Evolutionary conservation across 2,329 filamentous ascomycete species (phyloP).

Genomic region (Pezicula carpinea): DNA sequence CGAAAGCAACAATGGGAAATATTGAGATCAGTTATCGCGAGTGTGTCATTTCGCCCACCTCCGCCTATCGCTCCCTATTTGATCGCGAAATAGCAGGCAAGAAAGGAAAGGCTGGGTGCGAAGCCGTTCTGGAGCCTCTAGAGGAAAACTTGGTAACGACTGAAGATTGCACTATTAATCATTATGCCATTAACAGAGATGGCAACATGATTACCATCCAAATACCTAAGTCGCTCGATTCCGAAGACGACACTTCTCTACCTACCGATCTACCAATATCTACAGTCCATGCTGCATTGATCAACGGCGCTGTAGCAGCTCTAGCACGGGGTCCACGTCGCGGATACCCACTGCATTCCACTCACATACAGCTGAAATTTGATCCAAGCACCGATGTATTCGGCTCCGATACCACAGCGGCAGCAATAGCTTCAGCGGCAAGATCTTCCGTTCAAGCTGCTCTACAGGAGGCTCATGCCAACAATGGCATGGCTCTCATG

Average conservation of each 20-base stretch:
- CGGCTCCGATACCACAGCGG: conserved; percentile 60
- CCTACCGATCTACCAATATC: conserved; percentile 47
- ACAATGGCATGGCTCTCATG: conserved; percentile 61
- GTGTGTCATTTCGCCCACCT: conserved; percentile 57
- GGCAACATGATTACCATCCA: conserved; percentile 64
- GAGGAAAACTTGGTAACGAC: conserved; percentile 33
- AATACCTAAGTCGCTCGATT: conserved; percentile 39
- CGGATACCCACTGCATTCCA: conserved; percentile 74
- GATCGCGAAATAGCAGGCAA: conserved; percentile 80
- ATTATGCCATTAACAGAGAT: conserved; percentile 50
- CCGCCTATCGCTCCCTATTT: conserved; percentile 57
- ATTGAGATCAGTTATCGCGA: conserved; percentile 97
- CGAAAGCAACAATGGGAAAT: conserved; percentile 75
- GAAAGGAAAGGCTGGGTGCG: conserved; percentile 71
- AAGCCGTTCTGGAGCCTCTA: conserved; percentile 61
- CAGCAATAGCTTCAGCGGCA: conserved; percentile 63
- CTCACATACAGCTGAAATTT: conserved; percentile 65
- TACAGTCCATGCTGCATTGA: conserved; percentile 49
- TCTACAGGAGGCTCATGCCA: conserved; percentile 56
- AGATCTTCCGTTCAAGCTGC: conserved; percentile 65
- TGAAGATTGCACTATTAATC: conserved; percentile 40
- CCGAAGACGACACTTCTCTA: conserved; percentile 36
- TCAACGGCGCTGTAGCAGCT: conserved; percentile 78
- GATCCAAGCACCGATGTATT: conserved; percentile 62
- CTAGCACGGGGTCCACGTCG: conserved; percentile 80